Evolutionary conservation across 805 yeast genomes (phyloP), one percentile per base, ranked within the genome.

Genomic region (Scheffersomyces spartinae): DNA sequence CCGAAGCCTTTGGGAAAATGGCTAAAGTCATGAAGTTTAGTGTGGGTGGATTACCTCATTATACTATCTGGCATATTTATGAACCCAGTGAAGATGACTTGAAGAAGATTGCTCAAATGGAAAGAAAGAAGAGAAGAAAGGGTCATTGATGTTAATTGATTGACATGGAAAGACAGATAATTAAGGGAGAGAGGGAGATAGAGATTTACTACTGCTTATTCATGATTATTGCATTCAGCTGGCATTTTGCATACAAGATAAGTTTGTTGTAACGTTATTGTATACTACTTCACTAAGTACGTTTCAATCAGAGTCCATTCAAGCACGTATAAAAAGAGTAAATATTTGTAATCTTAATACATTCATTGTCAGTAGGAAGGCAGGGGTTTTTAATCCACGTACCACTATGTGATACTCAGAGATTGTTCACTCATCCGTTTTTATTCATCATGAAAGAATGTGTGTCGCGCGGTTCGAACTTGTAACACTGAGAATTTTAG

Each of bases 31-130:
- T 82, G 79, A 94, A 93, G 5, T 81, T 68, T 51, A 60, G 60
- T 33, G 94, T 84, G 9, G 91, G 85, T 19, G 95, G 95, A 0
- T 62, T 84, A 35, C 94, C 95, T 4, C 86, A 84, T 53, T 84
- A 83, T 49, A 81, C 86, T 0, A 60, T 83, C 21, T 83, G 94
- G 94, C 95, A 83, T 49, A 79, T 84, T 25, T 81, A 77, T 47
- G 94, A 81, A 44, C 94, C 94, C 9, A 77, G 86, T 54, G 86
- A 77, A 48, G 88, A 81, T 42, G 94, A 81, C 52, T 57, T 81
- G 36, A 61, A 64, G 37, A 72, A 74, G 38, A 79, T 81, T 27
- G 78, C 83, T 3, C 62, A 61, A 38, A 59, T 71, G 48, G 93
- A 80, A 49, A 61, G 85, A 38, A 68, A 65, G 39, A 72, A 68